These are phyloP conservation scores for Rhynchosporium agropyri DNA, from an alignment of 2,329 filamentous ascomycete species.

Conservation along the genomic window DNA sequence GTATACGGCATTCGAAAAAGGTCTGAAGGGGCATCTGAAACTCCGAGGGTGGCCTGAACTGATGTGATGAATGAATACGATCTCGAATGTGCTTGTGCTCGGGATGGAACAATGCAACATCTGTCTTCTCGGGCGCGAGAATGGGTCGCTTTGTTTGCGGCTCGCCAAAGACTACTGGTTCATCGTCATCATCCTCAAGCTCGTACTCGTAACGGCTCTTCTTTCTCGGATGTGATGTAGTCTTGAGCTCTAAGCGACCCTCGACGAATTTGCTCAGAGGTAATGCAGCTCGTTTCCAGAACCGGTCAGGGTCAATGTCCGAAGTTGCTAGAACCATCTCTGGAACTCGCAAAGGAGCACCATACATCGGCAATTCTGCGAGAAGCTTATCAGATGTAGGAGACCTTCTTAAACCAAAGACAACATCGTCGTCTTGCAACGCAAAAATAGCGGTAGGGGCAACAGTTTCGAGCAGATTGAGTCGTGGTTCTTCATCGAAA, in stretches of 20 bases:
- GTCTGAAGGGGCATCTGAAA: conserved; percentile 85
- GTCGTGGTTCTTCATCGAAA: conserved; percentile 41
- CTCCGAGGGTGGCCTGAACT: conserved; percentile 91
- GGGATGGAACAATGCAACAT: conserved; percentile 85
- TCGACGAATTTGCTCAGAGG: conserved; percentile 86
- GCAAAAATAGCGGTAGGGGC: conserved; percentile 81
- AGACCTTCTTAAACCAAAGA: conserved; percentile 76
- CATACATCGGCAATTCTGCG: conserved; percentile 79
- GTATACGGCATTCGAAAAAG: conserved; percentile 85
- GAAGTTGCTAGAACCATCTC: conserved; percentile 59
- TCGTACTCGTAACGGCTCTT: conserved; percentile 81
- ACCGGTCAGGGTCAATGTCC: conserved; percentile 67
- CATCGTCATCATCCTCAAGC: conserved; percentile 69
- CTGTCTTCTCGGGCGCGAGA: conserved; percentile 68
- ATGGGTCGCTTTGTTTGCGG: conserved; percentile 42
- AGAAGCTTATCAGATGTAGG: conserved; percentile 76
- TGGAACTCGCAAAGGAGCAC: conserved; percentile 62
- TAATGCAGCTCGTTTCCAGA: conserved; percentile 76
- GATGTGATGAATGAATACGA: conserved; percentile 84
- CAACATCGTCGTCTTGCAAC: conserved; percentile 78
- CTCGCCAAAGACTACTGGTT: conserved; percentile 46
- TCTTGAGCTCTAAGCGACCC: conserved; percentile 73
- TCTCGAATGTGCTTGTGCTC: conserved; percentile 90
- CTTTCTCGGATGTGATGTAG: conserved; percentile 69
- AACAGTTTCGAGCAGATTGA: conserved; percentile 48